These are phyloP conservation scores for Backusella westeae DNA, from an alignment of 192 early-diverging fungal species.

Conservation along the genomic window DNA sequence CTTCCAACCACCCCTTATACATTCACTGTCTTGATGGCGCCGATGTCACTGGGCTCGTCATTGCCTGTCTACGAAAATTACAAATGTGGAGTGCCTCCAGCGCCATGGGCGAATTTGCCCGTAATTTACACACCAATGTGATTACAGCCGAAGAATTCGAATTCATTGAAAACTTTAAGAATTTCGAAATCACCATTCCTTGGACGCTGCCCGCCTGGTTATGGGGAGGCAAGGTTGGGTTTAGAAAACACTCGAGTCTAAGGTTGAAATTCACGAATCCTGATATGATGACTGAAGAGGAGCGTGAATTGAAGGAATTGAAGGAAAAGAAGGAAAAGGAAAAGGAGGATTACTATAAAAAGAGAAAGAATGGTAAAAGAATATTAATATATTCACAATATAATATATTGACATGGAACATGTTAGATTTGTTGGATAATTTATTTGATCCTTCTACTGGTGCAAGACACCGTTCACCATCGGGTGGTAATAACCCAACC, in stretches of 20 bases:
- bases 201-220: slow-evolving; percentile 62
- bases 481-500: not conserved
- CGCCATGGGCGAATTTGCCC: slow-evolving; percentile 68
- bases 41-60: slow-evolving; percentile 77
- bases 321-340: slow-evolving; percentile 28
- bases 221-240: slow-evolving; percentile 61
- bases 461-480: slow-evolving; percentile 2
- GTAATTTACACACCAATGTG: slow-evolving; percentile 53
- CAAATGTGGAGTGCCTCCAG: slow-evolving; percentile 84
- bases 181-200: slow-evolving; percentile 60
- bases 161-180: slow-evolving; percentile 75
- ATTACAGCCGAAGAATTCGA: slow-evolving; percentile 68
- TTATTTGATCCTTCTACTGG: slow-evolving; percentile 29
- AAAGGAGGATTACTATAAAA: slow-evolving; percentile 33
- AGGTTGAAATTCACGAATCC: slow-evolving; percentile 58
- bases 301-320: slow-evolving; percentile 27
- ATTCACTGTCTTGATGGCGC: slow-evolving; percentile 92
- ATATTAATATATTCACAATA: no score
- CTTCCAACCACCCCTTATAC: slow-evolving; percentile 70
- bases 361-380: slow-evolving; percentile 16
- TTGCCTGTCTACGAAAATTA: slow-evolving; percentile 86
- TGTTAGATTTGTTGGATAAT: slow-evolving; percentile 34
- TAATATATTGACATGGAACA: not conserved
- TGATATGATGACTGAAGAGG: slow-evolving; percentile 31
- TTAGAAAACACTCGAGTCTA: slow-evolving; percentile 67